Evolutionary conservation across 805 yeast genomes (phyloP).

Genomic region (Millerozyma miso): DNA sequence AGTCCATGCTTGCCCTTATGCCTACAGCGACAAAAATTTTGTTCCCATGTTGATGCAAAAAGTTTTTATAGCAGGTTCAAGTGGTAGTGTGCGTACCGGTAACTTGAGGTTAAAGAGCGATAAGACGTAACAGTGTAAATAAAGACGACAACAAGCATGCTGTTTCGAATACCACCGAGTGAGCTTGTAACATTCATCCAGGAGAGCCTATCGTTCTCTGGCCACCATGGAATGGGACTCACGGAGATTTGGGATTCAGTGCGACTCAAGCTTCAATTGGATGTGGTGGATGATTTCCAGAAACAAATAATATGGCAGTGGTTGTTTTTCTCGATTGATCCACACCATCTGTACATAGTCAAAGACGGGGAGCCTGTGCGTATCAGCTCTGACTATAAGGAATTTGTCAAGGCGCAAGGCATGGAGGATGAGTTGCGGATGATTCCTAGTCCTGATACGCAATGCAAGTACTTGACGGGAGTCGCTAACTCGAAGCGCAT

Average conservation of each 20-base stretch:
- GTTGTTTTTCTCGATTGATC: conserved; percentile 21
- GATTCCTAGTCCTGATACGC: conserved; percentile 48
- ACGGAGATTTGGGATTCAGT: conserved; percentile 25
- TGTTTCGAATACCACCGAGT: conserved; percentile 21
- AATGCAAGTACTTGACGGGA: conserved; percentile 58
- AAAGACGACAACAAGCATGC: conserved; percentile 8
- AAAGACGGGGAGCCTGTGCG: conserved; percentile 10
- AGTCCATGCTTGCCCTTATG: conserved; percentile 22
- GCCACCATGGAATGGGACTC: conserved; percentile 25
- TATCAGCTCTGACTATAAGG: conserved; percentile 15
- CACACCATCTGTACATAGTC: conserved; percentile 12
- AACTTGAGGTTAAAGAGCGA: not conserved
- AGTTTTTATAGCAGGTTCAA: not conserved
- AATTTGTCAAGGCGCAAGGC: conserved; percentile 14
- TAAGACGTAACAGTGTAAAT: not conserved
- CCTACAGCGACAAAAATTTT: not conserved
- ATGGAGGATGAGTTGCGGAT: conserved; percentile 16
- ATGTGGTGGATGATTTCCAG: conserved; percentile 29
- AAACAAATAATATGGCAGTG: conserved; percentile 39
- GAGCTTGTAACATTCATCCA: conserved; percentile 21
- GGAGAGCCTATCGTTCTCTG: conserved; percentile 29
- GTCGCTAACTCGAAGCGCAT: conserved; percentile 38
- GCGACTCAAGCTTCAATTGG: conserved; percentile 14
- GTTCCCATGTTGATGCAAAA: not conserved
- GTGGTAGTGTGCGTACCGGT: not conserved